Percentiles rank a stretch among this genome's conserved stretches.
These are phyloP conservation scores for Fusarium pilosicola DNA, from an alignment of 2,329 filamentous ascomycete species.

Conservation along the genomic window DNA sequence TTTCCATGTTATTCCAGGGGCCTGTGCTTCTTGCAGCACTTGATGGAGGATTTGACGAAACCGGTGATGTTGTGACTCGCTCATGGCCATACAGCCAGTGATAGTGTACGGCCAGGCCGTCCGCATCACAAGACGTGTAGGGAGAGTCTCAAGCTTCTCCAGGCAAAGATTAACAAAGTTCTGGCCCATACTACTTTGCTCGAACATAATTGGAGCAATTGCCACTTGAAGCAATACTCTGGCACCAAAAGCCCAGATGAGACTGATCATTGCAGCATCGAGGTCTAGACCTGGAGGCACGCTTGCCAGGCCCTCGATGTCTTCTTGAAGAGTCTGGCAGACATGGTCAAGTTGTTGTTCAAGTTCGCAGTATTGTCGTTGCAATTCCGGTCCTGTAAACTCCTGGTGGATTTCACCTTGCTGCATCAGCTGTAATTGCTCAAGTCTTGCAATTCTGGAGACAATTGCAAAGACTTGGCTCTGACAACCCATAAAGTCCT, in stretches of 20 bases:
- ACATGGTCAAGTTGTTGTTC: neutral
- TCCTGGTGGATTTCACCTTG: neutral
- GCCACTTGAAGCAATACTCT: neutral
- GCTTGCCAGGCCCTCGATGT: neutral
- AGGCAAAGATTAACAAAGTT: neutral
- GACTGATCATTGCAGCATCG: neutral
- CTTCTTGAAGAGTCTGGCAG: neutral
- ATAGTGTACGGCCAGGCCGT: neutral
- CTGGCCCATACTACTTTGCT: neutral
- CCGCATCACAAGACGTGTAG: neutral
- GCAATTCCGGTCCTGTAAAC: neutral
- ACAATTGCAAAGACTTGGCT: neutral
- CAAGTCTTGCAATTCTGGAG: neutral
- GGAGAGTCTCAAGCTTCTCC: neutral
- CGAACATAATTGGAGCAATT: no score
- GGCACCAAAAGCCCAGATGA: neutral
- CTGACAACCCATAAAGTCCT: neutral
- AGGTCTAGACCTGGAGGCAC: neutral
- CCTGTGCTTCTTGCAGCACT: neutral
- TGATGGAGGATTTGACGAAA: neutral
- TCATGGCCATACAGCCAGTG: neutral
- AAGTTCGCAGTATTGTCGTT: neutral
- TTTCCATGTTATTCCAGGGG: neutral
- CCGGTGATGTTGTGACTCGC: neutral
- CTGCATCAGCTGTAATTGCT: neutral